Conservation (phyloP, 495 filamentous ascomycete genomes). For the Tetracladium setigerum region DNA sequence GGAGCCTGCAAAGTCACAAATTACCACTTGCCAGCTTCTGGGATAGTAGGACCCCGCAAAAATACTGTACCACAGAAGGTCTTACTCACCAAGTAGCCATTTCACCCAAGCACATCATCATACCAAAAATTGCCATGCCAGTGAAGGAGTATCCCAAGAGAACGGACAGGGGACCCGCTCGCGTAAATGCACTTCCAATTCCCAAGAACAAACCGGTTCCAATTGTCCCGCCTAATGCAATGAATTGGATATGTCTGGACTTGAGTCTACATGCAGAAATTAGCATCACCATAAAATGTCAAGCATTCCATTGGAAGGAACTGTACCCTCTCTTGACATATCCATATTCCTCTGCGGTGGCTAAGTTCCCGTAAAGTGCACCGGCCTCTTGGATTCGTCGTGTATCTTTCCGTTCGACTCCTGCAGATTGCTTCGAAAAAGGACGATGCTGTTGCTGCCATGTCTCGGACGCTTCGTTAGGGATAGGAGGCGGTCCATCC, state of each 20-base stretch:
- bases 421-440: background rate
- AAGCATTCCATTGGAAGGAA: background rate
- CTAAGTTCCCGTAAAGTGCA: constrained; percentile 19
- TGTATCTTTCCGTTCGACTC: constrained; percentile 12
- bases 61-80: constrained; percentile 9
- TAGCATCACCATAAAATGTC: background rate
- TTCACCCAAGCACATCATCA: constrained; percentile 40
- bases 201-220: constrained; percentile 73
- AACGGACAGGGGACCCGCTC: constrained; percentile 56
- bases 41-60: constrained; percentile 27
- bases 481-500: no score
- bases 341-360: constrained; percentile 19
- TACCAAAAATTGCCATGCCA: constrained; percentile 53
- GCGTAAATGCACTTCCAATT: constrained; percentile 53
- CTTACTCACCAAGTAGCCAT: constrained; percentile 12
- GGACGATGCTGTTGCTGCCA: no score
- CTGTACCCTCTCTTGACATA: constrained; percentile 24
- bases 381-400: constrained; percentile 15
- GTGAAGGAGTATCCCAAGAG: constrained; percentile 66
- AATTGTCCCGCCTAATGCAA: constrained; percentile 62
- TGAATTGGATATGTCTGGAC: constrained; percentile 53
- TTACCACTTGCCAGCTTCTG: constrained; percentile 45
- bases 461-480: no score
- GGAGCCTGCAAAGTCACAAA: constrained; percentile 42
- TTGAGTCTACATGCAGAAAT: constrained; percentile 14